Percentiles rank a stretch among this genome's conserved stretches.
These are phyloP conservation scores for Daedaleopsis nitida DNA, from an alignment of 768 basidiomycete genomes.

Conservation along the genomic window DNA sequence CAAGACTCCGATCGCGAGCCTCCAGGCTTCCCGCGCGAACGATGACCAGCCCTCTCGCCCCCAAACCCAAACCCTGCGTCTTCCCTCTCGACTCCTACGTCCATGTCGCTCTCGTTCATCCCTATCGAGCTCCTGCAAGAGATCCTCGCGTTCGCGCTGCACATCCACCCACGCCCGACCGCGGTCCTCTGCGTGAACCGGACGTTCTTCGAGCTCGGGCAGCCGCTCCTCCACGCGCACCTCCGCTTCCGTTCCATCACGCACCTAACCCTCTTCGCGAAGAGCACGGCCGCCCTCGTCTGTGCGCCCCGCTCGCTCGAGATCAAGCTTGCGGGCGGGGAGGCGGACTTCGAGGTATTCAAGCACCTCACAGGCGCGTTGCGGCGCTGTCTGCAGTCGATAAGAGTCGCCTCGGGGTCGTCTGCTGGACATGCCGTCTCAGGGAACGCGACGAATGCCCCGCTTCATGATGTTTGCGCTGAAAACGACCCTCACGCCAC, in stretches of 20 bases:
- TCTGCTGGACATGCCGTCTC: too few species aligned
- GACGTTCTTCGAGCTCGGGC: constrained; percentile 22
- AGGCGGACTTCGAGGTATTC: constrained; percentile 31
- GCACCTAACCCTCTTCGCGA: constrained; percentile 29
- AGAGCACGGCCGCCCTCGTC: constrained; percentile 12
- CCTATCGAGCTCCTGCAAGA: constrained; percentile 27
- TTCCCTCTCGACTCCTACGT: not conserved
- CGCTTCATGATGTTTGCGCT: not conserved
- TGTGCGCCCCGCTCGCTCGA: constrained; percentile 31
- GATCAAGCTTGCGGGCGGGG: constrained; percentile 34
- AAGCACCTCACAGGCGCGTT: constrained; percentile 31
- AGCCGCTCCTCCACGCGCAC: constrained; percentile 25
- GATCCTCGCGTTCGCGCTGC: constrained; percentile 24
- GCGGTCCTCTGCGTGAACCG: constrained; percentile 25
- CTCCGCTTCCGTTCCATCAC: constrained; percentile 27
- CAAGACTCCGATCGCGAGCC: too few species aligned
- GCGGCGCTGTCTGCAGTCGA: constrained; percentile 23
- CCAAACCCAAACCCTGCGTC: too few species aligned
- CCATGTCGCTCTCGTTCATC: constrained; percentile 22
- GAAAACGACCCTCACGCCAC: not conserved
- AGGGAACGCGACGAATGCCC: not conserved
- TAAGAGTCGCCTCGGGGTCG: not conserved
- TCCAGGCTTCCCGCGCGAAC: too few species aligned
- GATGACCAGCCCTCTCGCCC: too few species aligned
- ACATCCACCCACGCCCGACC: constrained; percentile 12